Base-by-base conservation (phyloP, 495 filamentous ascomycete species). In the Daldinia vernicosa region DNA sequence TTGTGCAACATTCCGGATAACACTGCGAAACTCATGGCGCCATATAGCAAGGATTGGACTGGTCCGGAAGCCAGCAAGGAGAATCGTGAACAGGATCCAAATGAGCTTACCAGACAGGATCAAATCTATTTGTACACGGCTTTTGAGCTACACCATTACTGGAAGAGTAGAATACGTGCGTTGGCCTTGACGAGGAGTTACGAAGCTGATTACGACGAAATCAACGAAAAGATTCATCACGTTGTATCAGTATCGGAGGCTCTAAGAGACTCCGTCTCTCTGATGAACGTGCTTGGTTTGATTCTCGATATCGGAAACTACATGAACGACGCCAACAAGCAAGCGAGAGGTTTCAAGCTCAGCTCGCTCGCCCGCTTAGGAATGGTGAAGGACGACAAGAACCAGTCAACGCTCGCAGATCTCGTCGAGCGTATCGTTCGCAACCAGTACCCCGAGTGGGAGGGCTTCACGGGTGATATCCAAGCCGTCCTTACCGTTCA, bases 251-350 rank as follows among this genome's bases (percentile, higher is more conserved):
- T 96, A 26, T 93, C 93, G 51, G 96, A 99, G 79, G 91, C 92
- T 15, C 81, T 99, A 51, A 87, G 95, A 30, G 93, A 95, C 71
- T 98, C 95, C 2, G 93, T 96, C 3, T 88, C 93, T 7, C 82
- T 99, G 72, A 97, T 98, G 88, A 97, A 95, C 67, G 93, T 99
- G 45, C 89, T 99, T 22, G 95, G 95, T 66, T 83, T 99, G 53
- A 99, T 99, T 78, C 84, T 98, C 71, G 93, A 97, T 80, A 97
- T 99, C 75, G 95, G 95, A 76, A 99, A 99, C 76, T 99, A 95
- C 85, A 99, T 99, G 95, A 99, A 99, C 82, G 95, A 98, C 74
- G 89, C 94, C 53, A 98, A 97, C 79, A 99, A 99, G 81, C 96
- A 98, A 80, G 95, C 96, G 2, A 92, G 90, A 68, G 95, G 95